Evolutionary conservation across 129 eudicot species (phyloP).

Genomic region (Lactuca sativa): DNA sequence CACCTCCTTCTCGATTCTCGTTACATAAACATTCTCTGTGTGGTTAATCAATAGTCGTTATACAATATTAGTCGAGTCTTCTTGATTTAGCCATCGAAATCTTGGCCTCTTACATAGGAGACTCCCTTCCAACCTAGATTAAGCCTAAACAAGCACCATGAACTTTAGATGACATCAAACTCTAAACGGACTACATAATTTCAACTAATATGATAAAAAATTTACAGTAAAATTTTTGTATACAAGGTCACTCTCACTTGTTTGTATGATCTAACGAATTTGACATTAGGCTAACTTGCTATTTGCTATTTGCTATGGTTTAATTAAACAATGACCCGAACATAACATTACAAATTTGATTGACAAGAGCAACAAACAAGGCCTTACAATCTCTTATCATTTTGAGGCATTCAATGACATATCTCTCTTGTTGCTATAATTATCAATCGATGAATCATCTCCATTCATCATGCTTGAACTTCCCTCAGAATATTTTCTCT

Average conservation of each 20-base stretch:
- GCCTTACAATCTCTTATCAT: neutral
- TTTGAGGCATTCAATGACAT: neutral
- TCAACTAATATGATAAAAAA: too few species aligned
- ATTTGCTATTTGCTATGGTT: neutral
- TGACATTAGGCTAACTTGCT: neutral
- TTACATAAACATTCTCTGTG: too few species aligned
- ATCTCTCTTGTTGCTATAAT: slow-evolving; percentile 2
- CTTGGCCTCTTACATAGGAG: neutral
- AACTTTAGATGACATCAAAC: neutral
- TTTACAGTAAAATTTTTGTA: neutral
- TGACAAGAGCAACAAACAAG: neutral
- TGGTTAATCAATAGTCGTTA: neutral
- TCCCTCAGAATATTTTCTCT: slow-evolving; percentile 33
- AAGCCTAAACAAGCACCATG: neutral
- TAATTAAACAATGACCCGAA: neutral
- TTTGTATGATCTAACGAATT: neutral
- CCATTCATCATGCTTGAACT: slow-evolving; percentile 16
- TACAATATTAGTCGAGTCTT: neutral
- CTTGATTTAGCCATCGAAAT: too few species aligned
- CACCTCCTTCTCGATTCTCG: neutral
- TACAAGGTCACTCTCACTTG: neutral
- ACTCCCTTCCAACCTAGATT: neutral
- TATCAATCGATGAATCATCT: slow-evolving; percentile 19
- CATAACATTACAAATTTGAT: neutral
- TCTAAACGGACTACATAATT: neutral